These are phyloP conservation scores for Dalbergia cultrata DNA, from an alignment of 306 rosid species.

Conservation along the genomic window DNA sequence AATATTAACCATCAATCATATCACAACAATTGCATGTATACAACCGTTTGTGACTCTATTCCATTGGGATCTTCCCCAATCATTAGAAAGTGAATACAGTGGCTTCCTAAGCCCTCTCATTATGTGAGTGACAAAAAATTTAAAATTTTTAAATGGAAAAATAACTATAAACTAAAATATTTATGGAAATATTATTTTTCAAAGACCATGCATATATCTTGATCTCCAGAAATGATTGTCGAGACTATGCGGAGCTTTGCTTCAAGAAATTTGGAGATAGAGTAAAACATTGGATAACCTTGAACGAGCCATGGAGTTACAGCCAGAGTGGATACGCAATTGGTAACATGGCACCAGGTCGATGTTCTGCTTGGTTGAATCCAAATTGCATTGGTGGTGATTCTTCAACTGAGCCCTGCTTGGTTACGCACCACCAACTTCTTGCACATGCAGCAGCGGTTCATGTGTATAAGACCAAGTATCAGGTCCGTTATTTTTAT, in stretches of 20 bases:
- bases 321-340: slow-evolving; percentile 42
- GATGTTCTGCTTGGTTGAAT: slow-evolving; percentile 52
- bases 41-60: slow-evolving; percentile 68
- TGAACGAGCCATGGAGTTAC: slow-evolving; percentile 61
- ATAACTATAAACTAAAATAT: not conserved
- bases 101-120: slow-evolving; percentile 59
- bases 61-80: slow-evolving; percentile 77
- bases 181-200: not conserved
- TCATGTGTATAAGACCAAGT: slow-evolving; percentile 52
- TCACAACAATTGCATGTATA: slow-evolving; percentile 40
- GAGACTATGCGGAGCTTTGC: slow-evolving; percentile 66
- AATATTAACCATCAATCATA: not conserved
- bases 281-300: slow-evolving; percentile 72
- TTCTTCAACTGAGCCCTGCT: slow-evolving; percentile 58
- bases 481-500: slow-evolving; percentile 49
- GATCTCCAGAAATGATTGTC: slow-evolving; percentile 48
- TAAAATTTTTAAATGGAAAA: too few relatives aligned
- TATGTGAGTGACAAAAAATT: slow-evolving; percentile 46
- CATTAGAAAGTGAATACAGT: slow-evolving; percentile 62
- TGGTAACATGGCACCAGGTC: slow-evolving; percentile 39
- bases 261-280: slow-evolving; percentile 65
- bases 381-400: slow-evolving; percentile 54
- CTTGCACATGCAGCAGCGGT: slow-evolving; percentile 65
- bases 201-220: not conserved
- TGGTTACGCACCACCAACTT: slow-evolving; percentile 53